phyloP scores from a whole-genome alignment of 257 asterid genomes.

The Avicennia marina region DNA sequence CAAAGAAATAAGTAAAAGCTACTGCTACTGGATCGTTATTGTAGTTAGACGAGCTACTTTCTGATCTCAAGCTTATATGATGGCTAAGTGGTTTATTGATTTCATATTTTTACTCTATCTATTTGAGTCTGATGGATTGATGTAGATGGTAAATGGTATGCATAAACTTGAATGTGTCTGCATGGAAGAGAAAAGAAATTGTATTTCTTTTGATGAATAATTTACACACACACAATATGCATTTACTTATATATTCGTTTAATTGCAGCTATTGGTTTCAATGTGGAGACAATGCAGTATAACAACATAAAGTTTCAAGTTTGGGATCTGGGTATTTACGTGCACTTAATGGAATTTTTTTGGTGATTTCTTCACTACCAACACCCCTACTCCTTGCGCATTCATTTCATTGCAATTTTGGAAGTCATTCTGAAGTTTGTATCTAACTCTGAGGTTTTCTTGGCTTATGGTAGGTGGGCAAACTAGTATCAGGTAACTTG shows the following conservation, averaged over 20 bases:
- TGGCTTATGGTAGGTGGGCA: conserved; percentile 80
- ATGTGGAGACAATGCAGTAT: conserved; percentile 92
- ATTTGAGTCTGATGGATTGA: conserved; percentile 9
- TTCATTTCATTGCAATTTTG: conserved; percentile 1
- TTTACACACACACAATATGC: too few species aligned
- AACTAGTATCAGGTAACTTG: conserved; percentile 85
- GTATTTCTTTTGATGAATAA: neutral
- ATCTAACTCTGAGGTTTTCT: conserved; percentile 16
- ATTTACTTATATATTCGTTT: conserved; percentile 4
- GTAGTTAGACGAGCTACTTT: conserved; percentile 1
- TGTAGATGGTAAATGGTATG: neutral
- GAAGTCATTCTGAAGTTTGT: conserved; percentile 11
- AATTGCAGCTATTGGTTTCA: conserved; percentile 89
- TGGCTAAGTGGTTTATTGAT: conserved; percentile 3
- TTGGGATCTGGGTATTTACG: conserved; percentile 80
- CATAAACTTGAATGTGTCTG: neutral
- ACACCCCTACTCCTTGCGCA: neutral
- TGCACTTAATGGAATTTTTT: neutral
- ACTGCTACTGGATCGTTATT: neutral
- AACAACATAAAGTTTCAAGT: conserved; percentile 27
- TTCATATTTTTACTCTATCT: neutral
- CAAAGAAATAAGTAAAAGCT: neutral
- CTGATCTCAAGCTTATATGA: neutral
- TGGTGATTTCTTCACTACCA: neutral
- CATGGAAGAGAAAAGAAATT: neutral